These are phyloP conservation scores for Xylaria palmicola DNA, from an alignment of 495 filamentous ascomycete genomes.

Conservation along the genomic window DNA sequence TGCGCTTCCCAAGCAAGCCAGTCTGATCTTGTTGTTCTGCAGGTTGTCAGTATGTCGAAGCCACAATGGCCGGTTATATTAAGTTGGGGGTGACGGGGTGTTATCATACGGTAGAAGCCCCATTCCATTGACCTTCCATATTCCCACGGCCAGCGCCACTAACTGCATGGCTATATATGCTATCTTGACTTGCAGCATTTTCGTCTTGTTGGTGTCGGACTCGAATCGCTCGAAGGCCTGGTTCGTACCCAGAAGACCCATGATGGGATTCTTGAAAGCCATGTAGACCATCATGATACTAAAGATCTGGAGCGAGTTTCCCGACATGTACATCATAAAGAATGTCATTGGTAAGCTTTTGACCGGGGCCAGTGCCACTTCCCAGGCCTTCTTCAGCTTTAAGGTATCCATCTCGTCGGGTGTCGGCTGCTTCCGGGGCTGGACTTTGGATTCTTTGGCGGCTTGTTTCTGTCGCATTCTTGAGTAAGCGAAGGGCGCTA, in stretches of 20 bases:
- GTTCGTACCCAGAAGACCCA: conserved; percentile 76
- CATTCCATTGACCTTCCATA: conserved; percentile 98
- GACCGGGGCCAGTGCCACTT: conserved; percentile 88
- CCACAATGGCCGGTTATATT: neutral
- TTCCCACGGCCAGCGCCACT: conserved; percentile 73
- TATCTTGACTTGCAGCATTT: conserved; percentile 76
- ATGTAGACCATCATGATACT: conserved; percentile 99
- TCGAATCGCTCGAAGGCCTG: conserved; percentile 84
- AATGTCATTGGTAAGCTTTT: conserved; percentile 97
- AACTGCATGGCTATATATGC: conserved; percentile 87
- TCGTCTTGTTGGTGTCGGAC: conserved; percentile 69
- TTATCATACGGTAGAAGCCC: conserved; percentile 83
- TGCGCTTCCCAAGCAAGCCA: conserved; percentile 94
- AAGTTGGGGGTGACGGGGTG: no score
- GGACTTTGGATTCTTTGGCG: conserved; percentile 46
- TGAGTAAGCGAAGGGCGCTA: neutral
- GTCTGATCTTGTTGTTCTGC: conserved; percentile 86
- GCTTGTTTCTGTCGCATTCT: conserved; percentile 38
- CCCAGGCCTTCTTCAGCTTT: conserved; percentile 99
- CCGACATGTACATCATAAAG: conserved; percentile 99
- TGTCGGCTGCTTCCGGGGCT: conserved; percentile 57
- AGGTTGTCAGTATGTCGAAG: conserved; percentile 24
- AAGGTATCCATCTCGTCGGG: conserved; percentile 85
- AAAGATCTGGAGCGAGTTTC: conserved; percentile 97
- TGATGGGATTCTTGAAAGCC: conserved; percentile 94